A percentile compares a stretch with the other conserved stretches of the same genome.
phyloP scores from a whole-genome alignment of 331 rosid genomes.

The Dryas integrifolia region DNA sequence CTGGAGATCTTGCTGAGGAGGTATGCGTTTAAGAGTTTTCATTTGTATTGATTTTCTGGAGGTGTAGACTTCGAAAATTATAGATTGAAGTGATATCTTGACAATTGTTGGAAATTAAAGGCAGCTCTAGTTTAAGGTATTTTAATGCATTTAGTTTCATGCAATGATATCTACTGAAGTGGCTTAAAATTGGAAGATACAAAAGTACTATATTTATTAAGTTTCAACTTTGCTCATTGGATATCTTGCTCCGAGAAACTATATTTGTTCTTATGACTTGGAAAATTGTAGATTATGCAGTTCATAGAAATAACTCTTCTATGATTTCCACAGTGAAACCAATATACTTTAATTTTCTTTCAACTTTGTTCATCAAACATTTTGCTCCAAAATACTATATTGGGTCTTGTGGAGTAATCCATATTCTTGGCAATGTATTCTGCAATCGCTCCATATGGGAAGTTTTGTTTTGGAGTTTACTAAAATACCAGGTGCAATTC shows the following conservation, averaged over 20 bases:
- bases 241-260: not conserved
- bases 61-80: not conserved
- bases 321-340: not conserved
- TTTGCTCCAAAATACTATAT: not conserved
- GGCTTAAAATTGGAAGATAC: not conserved
- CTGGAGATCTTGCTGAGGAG: slow-evolving; percentile 99
- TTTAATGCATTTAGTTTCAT: not conserved
- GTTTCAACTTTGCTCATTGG: not conserved
- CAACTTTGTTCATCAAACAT: not conserved
- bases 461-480: not conserved
- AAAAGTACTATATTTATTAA: not conserved
- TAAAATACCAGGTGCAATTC: not conserved
- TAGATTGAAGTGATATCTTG: not conserved
- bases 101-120: not conserved
- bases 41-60: not conserved
- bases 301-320: not conserved
- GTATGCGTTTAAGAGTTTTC: slow-evolving; percentile 36
- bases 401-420: not conserved
- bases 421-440: not conserved
- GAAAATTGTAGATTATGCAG: not conserved
- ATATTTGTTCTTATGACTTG: not conserved
- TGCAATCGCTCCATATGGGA: not conserved
- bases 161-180: not conserved
- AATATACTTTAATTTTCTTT: not conserved
- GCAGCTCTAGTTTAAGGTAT: not conserved